Evolutionary conservation across 768 basidiomycete genomes (phyloP).

Genomic region (Suillus luteus): DNA sequence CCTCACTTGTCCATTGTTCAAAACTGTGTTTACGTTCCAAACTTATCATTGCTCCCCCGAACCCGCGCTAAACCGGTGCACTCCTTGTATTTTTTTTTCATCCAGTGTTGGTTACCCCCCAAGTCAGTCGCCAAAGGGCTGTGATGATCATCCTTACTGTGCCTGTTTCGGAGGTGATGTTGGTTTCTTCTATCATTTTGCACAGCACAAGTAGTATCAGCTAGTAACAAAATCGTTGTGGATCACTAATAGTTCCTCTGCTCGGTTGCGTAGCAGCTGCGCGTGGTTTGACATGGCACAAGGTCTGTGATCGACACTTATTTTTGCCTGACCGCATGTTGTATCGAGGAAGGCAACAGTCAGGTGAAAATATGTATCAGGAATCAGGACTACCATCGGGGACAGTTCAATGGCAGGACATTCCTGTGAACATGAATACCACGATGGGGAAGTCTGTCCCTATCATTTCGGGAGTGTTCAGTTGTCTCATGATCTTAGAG

Average conservation of each 20-base stretch:
- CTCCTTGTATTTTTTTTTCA: constrained; percentile 1
- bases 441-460: neutral
- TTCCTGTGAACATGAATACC: neutral
- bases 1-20: neutral
- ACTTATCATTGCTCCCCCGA: neutral
- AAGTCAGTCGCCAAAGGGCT: neutral
- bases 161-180: neutral
- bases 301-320: neutral
- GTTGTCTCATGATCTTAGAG: neutral
- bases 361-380: neutral
- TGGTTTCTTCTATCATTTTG: neutral
- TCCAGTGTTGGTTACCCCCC: neutral
- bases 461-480: neutral
- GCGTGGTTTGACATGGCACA: neutral
- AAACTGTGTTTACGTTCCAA: neutral
- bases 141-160: neutral
- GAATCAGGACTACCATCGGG: neutral
- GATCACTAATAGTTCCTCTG: neutral
- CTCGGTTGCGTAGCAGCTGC: neutral
- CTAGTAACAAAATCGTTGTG: neutral
- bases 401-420: neutral
- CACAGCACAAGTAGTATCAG: neutral
- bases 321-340: neutral
- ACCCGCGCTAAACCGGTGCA: neutral
- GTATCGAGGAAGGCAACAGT: neutral